These are phyloP conservation scores for Podospora tetraspora DNA, from an alignment of 495 filamentous ascomycete genomes.

Conservation along the genomic window DNA sequence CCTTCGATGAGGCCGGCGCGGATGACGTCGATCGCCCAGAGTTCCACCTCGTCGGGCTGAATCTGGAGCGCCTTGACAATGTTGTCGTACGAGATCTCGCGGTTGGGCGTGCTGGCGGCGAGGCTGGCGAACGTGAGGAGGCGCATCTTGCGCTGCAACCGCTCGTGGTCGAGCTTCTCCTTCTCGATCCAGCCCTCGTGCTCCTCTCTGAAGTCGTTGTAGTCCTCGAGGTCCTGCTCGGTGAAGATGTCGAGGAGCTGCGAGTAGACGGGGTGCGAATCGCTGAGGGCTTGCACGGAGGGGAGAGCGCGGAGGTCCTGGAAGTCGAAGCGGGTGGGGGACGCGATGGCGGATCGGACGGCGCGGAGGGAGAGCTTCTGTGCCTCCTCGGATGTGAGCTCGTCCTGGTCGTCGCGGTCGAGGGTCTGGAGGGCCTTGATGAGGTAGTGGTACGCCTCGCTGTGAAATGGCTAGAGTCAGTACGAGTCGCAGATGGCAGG, in stretches of 20 bases:
- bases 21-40: constrained; percentile 98
- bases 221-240: constrained; percentile 86
- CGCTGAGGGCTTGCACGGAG: constrained; percentile 75
- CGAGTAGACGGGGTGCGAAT: constrained; percentile 73
- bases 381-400: constrained; percentile 62
- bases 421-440: constrained; percentile 80
- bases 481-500: neutral
- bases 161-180: constrained; percentile 55
- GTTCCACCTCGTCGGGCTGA: constrained; percentile 76
- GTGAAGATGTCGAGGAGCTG: constrained; percentile 94
- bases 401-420: constrained; percentile 52
- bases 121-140: constrained; percentile 87
- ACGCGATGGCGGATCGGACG: constrained; percentile 71
- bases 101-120: constrained; percentile 71
- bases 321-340: constrained; percentile 82
- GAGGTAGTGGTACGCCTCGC: constrained; percentile 73
- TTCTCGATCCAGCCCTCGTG: constrained; percentile 76
- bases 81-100: constrained; percentile 75
- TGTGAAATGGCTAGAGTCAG: constrained; percentile 23
- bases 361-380: constrained; percentile 79
- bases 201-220: constrained; percentile 84
- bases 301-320: constrained; percentile 84
- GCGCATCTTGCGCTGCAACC: constrained; percentile 82
- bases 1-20: constrained; percentile 91
- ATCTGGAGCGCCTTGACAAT: constrained; percentile 82